A percentile compares a stretch with the other conserved stretches of the same genome.
These are phyloP conservation scores for Massarina eburnea DNA, from an alignment of 2,329 filamentous ascomycete genomes.

Conservation along the genomic window DNA sequence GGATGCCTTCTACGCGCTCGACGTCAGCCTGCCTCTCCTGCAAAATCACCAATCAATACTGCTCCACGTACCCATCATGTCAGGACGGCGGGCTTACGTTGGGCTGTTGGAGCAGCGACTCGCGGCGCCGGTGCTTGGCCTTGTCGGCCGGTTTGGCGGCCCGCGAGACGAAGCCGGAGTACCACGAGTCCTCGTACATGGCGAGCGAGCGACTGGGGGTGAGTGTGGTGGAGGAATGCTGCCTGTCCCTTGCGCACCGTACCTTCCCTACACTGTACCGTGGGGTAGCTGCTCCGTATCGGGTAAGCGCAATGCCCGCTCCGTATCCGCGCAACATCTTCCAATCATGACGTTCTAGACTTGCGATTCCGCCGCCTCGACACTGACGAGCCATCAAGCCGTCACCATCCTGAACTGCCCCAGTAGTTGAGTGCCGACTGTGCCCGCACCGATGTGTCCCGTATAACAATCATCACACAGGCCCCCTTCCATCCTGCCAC, in stretches of 20 bases:
- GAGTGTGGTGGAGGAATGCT: neutral
- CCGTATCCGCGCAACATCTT: conserved; percentile 8
- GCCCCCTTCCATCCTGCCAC: neutral
- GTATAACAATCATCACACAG: conserved; percentile 11
- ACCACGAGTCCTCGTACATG: conserved; percentile 87
- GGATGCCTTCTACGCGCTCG: conserved; percentile 58
- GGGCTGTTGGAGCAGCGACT: conserved; percentile 64
- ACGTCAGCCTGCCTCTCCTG: conserved; percentile 59
- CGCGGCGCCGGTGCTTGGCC: conserved; percentile 63
- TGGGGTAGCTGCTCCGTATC: conserved; percentile 14
- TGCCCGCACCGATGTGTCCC: neutral
- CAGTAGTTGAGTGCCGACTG: neutral
- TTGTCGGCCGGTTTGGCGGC: conserved; percentile 54
- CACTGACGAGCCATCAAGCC: neutral
- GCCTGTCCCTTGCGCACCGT: neutral
- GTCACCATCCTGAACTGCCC: too few species aligned
- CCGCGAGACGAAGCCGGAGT: conserved; percentile 70
- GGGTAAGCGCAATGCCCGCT: neutral
- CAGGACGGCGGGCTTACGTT: conserved; percentile 46
- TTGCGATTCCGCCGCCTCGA: conserved; percentile 7
- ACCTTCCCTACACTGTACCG: neutral
- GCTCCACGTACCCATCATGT: conserved; percentile 37
- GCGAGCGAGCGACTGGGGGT: neutral
- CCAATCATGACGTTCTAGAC: conserved; percentile 19
- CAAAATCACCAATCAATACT: conserved; percentile 45